Evolutionary conservation across 2,329 filamentous ascomycete genomes (phyloP), one percentile per base, ranked within the genome.

Genomic region (Botrytis cinerea): DNA sequence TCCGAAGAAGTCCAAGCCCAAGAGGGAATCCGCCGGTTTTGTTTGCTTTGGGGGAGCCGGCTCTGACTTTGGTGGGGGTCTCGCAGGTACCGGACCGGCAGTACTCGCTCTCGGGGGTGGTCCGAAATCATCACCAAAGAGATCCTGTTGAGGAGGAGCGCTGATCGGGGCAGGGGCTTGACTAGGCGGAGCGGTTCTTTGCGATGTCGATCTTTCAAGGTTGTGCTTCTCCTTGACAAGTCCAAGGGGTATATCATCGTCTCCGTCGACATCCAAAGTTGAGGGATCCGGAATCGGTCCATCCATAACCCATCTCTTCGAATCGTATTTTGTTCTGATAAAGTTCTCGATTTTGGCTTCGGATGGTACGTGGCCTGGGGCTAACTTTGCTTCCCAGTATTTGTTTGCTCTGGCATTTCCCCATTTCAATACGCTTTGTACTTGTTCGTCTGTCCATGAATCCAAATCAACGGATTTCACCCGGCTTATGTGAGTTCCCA

Each of bases 301-400:
- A 75, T 99, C 96, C 95, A 98, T 98, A n/a, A 94, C 92, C 96
- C 96, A 99, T 84, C 97, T 89, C 88, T 97, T 98, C 71, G 96
- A 92, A 83, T 99, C 96, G 83, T 99, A 99, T 84, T 99, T 99
- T 73, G 97, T 99, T 78, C 96, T 91, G 80, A 99, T 98, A 81
- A 99, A 99, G 86, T 98, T 99, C 87, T 99, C 96, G 79, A 99
- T 98, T 87, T 99, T 99, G 78, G 93, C 89, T 85, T 99, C 97
- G 35, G 95, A 97, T 1, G 96, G 96, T 64, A 95, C 90, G 83
- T 99, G 96, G 74, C 95, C 95, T 22, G 92, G 85, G 3, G 95
- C 94, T 80, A 99, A 85, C 85, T 98, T 99, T 75, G 93, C 90
- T 84, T 99, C 97, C 95, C 95, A 99, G 83, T 98, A 97, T 86